Base-by-base conservation (phyloP, 2,329 filamentous ascomycete species). In the Alternaria incomplexa region DNA sequence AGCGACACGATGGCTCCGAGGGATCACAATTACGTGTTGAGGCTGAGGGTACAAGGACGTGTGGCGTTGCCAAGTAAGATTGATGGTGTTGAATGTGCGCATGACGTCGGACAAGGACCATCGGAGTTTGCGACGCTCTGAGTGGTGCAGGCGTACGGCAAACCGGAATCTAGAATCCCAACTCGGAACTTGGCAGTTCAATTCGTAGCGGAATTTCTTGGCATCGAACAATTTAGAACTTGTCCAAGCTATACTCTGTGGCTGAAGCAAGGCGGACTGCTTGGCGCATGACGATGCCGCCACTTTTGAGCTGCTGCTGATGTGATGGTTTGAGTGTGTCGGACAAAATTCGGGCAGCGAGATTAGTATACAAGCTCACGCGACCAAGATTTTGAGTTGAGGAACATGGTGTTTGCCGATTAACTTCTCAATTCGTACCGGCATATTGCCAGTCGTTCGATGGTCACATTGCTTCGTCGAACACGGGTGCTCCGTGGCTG, bases 41-140 rank as follows among this genome's bases (percentile, higher is more conserved):
- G 58, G 58, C 58, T 62, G 48, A 61, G 36, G 36, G 48, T 40
- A 56, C 57, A 67, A 63, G 56, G 22, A 20, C 43, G 32, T 58
- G 26, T 64, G 63, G 53, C 28, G 36, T 44, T 54, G 59, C 58
- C 63, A 56, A 62, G 63, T 54, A 50, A 13, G 36, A 15, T 20
- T 59, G 52, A 53, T 50, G 65, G 55, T 56, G 36, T 46, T 64
- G 53, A n/a, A 55, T 36, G 32, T 32, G 54, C 6, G 48, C 54
- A 68, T 73, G 70, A 73, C 70, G 70, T 69, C 51, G 11, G 13
- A 30, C 58, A 56, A 60, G 46, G 23, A 36, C 7, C 43, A 23
- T 20, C 40, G 45, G 56, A 28, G n/a, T 23, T 53, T 59, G 28
- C 22, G 25, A 43, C 40, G 25, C 28, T 58, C 47, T 56, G 40